Conservation (phyloP, 2,329 filamentous ascomycete species). For the Phaeoacremonium minimum region DNA sequence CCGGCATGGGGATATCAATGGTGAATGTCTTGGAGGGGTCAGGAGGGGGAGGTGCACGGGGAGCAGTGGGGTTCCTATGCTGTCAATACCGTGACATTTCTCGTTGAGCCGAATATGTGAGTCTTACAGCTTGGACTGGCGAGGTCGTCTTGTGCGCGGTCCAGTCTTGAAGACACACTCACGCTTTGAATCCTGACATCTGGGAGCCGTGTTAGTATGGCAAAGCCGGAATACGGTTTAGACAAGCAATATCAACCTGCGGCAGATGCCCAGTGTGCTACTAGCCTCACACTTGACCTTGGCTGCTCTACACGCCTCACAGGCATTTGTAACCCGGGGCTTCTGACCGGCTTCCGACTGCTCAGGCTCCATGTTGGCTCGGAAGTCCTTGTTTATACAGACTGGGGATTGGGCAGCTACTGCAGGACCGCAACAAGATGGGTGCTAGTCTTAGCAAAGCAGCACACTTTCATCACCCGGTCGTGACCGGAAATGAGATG, state of each 20-base stretch:
- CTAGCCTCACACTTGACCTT: slow-evolving; percentile 50
- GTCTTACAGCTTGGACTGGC: slow-evolving; percentile 36
- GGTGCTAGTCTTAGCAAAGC: no score
- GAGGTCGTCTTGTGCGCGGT: slow-evolving; percentile 43
- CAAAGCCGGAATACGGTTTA: neutral
- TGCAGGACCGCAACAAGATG: no score
- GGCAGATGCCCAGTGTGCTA: slow-evolving; percentile 42
- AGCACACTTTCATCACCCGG: no score
- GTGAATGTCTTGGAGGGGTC: slow-evolving; percentile 45
- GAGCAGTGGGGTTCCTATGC: slow-evolving; percentile 12
- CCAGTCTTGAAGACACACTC: slow-evolving; percentile 49
- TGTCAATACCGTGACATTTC: slow-evolving; percentile 1
- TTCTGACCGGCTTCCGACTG: slow-evolving; percentile 11
- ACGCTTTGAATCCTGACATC: slow-evolving; percentile 46
- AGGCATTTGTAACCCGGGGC: slow-evolving; percentile 39
- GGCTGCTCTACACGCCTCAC: slow-evolving; percentile 48
- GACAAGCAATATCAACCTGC: slow-evolving; percentile 32
- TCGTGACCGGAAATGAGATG: neutral
- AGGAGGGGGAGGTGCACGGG: slow-evolving; percentile 25
- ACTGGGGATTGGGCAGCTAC: neutral
- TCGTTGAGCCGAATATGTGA: slow-evolving; percentile 9
- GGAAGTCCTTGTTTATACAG: neutral
- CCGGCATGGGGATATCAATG: slow-evolving; percentile 45
- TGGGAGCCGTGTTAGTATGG: slow-evolving; percentile 14
- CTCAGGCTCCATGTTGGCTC: slow-evolving; percentile 1